Conservation (phyloP, 1,139 yeast species). For the Geotrichum siamense region DNA sequence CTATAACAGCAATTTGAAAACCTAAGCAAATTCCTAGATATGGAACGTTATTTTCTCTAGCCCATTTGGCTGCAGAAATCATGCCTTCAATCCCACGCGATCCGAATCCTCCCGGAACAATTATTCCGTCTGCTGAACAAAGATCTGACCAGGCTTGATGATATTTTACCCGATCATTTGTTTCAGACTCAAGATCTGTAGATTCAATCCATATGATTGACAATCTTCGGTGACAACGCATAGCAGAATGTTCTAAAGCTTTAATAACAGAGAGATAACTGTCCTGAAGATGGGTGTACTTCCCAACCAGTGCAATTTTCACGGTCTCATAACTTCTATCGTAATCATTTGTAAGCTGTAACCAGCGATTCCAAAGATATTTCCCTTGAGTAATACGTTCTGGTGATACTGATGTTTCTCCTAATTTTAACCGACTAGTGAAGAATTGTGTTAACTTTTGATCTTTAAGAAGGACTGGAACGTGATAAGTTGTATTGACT, state of each 20-base stretch:
- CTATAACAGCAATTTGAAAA: slow-evolving; percentile 96
- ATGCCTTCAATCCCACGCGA: slow-evolving; percentile 96
- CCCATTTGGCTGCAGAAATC: slow-evolving; percentile 96
- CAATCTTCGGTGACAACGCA: slow-evolving; percentile 78
- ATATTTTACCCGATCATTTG: slow-evolving; percentile 61
- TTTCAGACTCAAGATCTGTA: slow-evolving; percentile 71
- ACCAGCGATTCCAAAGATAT: slow-evolving; percentile 70
- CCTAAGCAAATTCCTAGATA: slow-evolving; percentile 97
- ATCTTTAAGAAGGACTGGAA: slow-evolving; percentile 81
- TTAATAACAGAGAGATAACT: slow-evolving; percentile 92
- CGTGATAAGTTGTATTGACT: slow-evolving; percentile 95
- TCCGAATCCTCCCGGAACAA: slow-evolving; percentile 99
- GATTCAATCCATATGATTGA: slow-evolving; percentile 96
- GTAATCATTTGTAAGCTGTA: slow-evolving; percentile 60
- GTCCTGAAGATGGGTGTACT: slow-evolving; percentile 92
- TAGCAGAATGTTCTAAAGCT: slow-evolving; percentile 89
- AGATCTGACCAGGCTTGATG: slow-evolving; percentile 94
- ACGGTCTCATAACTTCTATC: slow-evolving; percentile 83
- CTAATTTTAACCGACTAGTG: slow-evolving; percentile 56
- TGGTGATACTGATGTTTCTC: slow-evolving; percentile 43
- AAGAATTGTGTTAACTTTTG: slow-evolving; percentile 78
- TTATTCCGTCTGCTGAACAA: slow-evolving; percentile 92
- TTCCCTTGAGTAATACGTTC: slow-evolving; percentile 59
- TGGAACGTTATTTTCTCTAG: slow-evolving; percentile 90
- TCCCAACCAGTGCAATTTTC: slow-evolving; percentile 93